Evolutionary conservation across 768 basidiomycete genomes (phyloP), one percentile per base, ranked within the genome.

Genomic region (Cystoderma amianthinum): DNA sequence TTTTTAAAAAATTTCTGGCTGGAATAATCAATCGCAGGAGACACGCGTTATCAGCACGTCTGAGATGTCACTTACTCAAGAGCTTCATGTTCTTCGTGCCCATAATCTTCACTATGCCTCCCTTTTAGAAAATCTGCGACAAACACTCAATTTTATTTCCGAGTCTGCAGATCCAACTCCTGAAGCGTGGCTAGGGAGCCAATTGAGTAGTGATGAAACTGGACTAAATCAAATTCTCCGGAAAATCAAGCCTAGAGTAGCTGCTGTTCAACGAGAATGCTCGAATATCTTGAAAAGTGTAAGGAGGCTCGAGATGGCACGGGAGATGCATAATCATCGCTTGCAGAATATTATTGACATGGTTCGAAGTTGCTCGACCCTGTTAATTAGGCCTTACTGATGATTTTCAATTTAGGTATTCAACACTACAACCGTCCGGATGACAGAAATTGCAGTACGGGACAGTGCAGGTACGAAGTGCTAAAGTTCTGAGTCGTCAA

Each of bases 401-500:
- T 28, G 25, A 7, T 28, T 7, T 28, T 28, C 25, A n/a, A n/a
- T 28, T 28, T 38, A 80, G 79, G 78, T 75, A 5, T 81, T 81
- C 50, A 73, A 73, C 34, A 71, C 59, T 33, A 74, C 80, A 17
- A 80, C 76, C 46, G 74, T 80, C 39, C 43, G 63, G 18, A 64
- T 81, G 57, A 78, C 78, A 2, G 69, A 70, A 44, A 70, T 70
- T 19, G 66, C 72, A 18, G 64, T 74, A 20, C 63, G 64, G 28
- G 71, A 75, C 45, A 72, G 71, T 50, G 68, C 66, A 50, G 70
- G 68, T 70, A n/a, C n/a, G n/a, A n/a, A n/a, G n/a, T n/a, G n/a
- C n/a, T n/a, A n/a, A 43, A 33, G 64, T 53, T 38, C 21, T 48
- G 39, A n/a, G n/a, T n/a, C n/a, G n/a, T n/a, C n/a, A n/a, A n/a